Conservation (phyloP, 2,329 filamentous ascomycete species). For the Ascochyta pisi region DNA sequence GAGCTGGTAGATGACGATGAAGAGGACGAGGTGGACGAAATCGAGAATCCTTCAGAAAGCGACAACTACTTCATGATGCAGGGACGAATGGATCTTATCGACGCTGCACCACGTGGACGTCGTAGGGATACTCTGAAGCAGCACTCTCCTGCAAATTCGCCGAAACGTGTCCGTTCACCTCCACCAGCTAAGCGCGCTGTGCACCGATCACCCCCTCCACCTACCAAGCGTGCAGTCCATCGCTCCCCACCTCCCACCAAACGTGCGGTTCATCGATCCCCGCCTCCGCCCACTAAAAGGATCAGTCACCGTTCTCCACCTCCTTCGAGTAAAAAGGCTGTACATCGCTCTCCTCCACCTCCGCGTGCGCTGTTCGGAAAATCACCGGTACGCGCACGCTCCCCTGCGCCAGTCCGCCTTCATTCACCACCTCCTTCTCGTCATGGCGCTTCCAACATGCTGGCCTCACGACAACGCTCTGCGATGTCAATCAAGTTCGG, state of each 20-base stretch:
- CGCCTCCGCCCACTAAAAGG: conserved; percentile 20
- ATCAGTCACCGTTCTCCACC: conserved; percentile 39
- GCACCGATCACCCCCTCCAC: conserved; percentile 44
- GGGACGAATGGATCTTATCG: conserved; percentile 73
- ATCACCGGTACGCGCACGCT: conserved; percentile 71
- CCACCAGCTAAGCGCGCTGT: conserved; percentile 11
- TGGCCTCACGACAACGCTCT: conserved; percentile 47
- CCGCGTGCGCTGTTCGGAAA: conserved; percentile 68
- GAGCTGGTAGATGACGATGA: conserved; percentile 83
- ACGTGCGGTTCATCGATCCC: conserved; percentile 34
- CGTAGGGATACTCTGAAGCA: conserved; percentile 41
- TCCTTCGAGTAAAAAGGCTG: conserved; percentile 12
- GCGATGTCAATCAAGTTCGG: conserved; percentile 55
- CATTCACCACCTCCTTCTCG: conserved; percentile 73
- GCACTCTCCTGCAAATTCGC: conserved; percentile 23
- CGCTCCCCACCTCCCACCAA: conserved; percentile 58
- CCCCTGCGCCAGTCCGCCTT: conserved; percentile 47
- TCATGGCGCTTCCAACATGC: conserved; percentile 50
- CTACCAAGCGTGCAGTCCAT: conserved; percentile 15
- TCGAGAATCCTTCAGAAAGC: conserved; percentile 59
- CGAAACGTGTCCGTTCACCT: conserved; percentile 32
- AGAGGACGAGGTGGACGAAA: conserved; percentile 56
- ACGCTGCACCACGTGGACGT: conserved; percentile 55
- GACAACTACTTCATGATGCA: conserved; percentile 74
- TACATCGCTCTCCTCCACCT: conserved; percentile 44